phyloP scores from a whole-genome alignment of 768 basidiomycete species.

The Xerocomus potaroensis region DNA sequence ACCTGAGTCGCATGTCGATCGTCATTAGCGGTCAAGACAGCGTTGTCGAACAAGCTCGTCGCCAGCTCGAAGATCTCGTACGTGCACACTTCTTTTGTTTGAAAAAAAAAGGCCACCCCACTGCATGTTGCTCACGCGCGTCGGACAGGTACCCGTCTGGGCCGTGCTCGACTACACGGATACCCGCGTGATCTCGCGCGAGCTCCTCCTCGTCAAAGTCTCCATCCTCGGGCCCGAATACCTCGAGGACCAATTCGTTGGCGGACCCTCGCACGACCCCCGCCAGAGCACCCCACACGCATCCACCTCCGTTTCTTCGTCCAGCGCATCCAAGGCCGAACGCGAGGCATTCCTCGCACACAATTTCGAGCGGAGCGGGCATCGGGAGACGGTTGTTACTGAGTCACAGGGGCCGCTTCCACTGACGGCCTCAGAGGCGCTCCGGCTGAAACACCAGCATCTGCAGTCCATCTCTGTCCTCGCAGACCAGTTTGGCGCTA shows the following conservation, averaged over 20 bases:
- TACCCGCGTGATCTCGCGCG: slow-evolving; percentile 86
- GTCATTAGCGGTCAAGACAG: slow-evolving; percentile 95
- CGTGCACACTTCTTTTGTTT: no score
- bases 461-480: slow-evolving; percentile 84
- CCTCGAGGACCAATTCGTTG: slow-evolving; percentile 84
- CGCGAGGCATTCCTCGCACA: slow-evolving; percentile 72
- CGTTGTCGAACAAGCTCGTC: slow-evolving; percentile 93
- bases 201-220: slow-evolving; percentile 92
- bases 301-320: slow-evolving; percentile 7
- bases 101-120: no score
- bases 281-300: slow-evolving; percentile 35
- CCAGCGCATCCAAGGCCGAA: slow-evolving; percentile 50
- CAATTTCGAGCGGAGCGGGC: slow-evolving; percentile 65
- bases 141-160: slow-evolving; percentile 90
- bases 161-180: slow-evolving; percentile 97
- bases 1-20: slow-evolving; percentile 97
- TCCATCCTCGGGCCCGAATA: slow-evolving; percentile 98
- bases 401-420: slow-evolving; percentile 34
- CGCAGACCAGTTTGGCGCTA: slow-evolving; percentile 84
- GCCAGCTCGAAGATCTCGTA: slow-evolving; percentile 95
- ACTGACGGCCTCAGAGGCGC: slow-evolving; percentile 77
- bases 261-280: slow-evolving; percentile 80
- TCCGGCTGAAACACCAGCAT: slow-evolving; percentile 86
- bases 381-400: slow-evolving; percentile 26
- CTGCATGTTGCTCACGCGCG: neutral